Base-by-base conservation (phyloP, 805 yeast genomes). In the Candida maltosa region DNA sequence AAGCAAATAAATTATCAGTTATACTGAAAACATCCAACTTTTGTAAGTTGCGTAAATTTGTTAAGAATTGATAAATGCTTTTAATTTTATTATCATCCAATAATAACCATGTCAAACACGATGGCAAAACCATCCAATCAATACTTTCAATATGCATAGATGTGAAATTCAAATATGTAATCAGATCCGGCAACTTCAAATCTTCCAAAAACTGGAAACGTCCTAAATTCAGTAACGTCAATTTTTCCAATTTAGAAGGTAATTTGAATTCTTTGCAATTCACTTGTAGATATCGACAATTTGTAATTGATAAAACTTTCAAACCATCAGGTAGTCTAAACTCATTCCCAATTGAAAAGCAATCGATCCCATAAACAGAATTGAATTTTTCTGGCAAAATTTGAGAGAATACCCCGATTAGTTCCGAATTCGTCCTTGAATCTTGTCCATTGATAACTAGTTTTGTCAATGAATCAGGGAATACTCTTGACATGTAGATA, bases 1-100 rank as follows among this genome's bases (percentile, higher is more conserved):
- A 26, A 14, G 20, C 12, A 15, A 33, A 20, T 9, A 6, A 1
- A 17, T 33, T 33, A 3, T 32, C 36, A 26, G 36, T 33, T 12
- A 33, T 6, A 15, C 21, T 33, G 12, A 33, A 12, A 10, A 9
- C 26, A 12, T 4, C 4, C 12, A 33, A 26, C 4, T 33, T 9
- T 17, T 31, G n/a, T 16, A 33, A 28, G n/a, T 20, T 14, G 6
- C 15, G n/a, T 3, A 33, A 19, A 21, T 33, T 33, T 3, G 36
- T 33, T n/a, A n/a, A n/a, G n/a, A n/a, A n/a, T 7, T 14, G 8
- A 9, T 8, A 9, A 14, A 26, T 22, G 9, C 24, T 19, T 23
- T 24, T 26, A 11, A 33, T 17, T 28, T 17, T 19, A 23, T 33
- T 33, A 33, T 33, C 36, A 27, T 33, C 36, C 6, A 33, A 18